Conservation (phyloP, 495 filamentous ascomycete genomes). For the Viridothelium virens region DNA sequence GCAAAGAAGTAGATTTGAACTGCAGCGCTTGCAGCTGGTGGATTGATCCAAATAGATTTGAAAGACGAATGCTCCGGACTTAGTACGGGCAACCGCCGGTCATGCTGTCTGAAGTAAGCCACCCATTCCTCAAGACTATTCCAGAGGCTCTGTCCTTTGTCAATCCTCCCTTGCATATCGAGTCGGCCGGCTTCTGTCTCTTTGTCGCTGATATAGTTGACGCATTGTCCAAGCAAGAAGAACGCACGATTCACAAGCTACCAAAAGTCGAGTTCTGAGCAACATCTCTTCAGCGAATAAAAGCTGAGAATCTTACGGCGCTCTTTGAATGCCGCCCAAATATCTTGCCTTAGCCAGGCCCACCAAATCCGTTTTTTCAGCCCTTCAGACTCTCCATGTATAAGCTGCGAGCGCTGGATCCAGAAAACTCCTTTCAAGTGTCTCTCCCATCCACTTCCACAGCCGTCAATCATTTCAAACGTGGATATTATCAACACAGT, state of each 20-base stretch:
- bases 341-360: slow-evolving; percentile 34
- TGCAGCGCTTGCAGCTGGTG: slow-evolving; percentile 8
- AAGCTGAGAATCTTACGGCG: slow-evolving; percentile 25
- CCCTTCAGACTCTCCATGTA: slow-evolving; percentile 28
- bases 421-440: slow-evolving; percentile 30
- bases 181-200: slow-evolving; percentile 14
- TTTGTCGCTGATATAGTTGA: slow-evolving; percentile 21
- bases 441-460: slow-evolving; percentile 27
- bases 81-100: not conserved
- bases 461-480: slow-evolving; percentile 15
- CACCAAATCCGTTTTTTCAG: slow-evolving; percentile 30
- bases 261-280: slow-evolving; percentile 17
- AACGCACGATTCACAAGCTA: slow-evolving; percentile 21
- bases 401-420: slow-evolving; percentile 31
- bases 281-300: slow-evolving; percentile 24
- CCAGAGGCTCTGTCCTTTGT: slow-evolving; percentile 3
- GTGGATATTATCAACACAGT: slow-evolving; percentile 14
- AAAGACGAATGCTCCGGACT: not conserved
- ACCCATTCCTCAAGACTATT: slow-evolving; percentile 8
- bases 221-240: slow-evolving; percentile 20
- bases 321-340: slow-evolving; percentile 32
- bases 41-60: slow-evolving; percentile 16
- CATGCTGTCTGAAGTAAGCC: slow-evolving; percentile 3
- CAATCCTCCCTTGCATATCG: slow-evolving; percentile 3
- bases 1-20: slow-evolving; percentile 12